Evolutionary conservation across 176 grass and related monocot genomes (phyloP), one percentile per base, ranked within the genome.

Genomic region (Phyllostachys edulis): DNA sequence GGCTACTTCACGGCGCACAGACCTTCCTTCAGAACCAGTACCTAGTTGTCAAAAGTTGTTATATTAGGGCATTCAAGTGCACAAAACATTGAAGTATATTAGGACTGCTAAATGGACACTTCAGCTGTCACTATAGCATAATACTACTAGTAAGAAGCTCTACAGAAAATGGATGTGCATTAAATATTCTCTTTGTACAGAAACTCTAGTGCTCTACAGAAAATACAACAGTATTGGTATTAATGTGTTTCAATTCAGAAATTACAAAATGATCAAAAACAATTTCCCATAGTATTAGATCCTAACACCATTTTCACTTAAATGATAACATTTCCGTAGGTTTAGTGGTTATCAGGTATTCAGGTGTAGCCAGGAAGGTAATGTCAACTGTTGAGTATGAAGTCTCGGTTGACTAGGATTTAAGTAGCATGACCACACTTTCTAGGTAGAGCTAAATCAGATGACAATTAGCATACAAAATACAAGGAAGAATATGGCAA

Each of bases 11-110:
- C 2, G 65, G 57, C 44, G 64, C 60, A 88, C 85, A 67, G 80
- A 81, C 27, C 77, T 88, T 83, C 75, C 88, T 74, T 90, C 93
- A 86, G 70, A 61, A 88, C 39, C 78, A 56, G 18, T 7, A 84
- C 87, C 93, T 95, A 69, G 50, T 78, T 12, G 88, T 70, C 60
- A 88, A 90, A 72, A 67, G 41, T 81, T 80, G 13, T 85, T 36
- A 85, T 37, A 85, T 80, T 73, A 85, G 49, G 38, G 23, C 17
- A 70, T 16, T 20, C 40, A 42, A 73, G 39, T 67, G 17, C 16
- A 72, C 27, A 69, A 57, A 51, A 90, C 49, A 24, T 51, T 79
- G 17, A 79, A 26, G 26, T 49, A 47, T 68, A 47, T 51, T 21
- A 83, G 2, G 16, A 46, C 5, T 32, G 24, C 60, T 84, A 70